These are phyloP conservation scores for Neurospora sp. DNA, from an alignment of 495 filamentous ascomycete genomes.

Conservation along the genomic window DNA sequence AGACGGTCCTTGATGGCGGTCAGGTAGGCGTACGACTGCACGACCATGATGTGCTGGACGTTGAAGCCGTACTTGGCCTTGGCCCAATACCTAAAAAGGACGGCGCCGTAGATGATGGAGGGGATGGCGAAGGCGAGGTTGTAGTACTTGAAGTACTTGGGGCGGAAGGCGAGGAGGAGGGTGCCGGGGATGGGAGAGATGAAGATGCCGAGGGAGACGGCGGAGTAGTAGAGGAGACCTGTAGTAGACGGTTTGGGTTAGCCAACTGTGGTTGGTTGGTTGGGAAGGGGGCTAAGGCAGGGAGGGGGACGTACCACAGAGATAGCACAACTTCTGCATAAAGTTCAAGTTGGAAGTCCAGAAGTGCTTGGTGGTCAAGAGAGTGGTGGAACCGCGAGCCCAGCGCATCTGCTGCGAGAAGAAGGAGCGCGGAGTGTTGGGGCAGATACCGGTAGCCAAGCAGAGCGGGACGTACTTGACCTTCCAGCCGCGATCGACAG, in stretches of 20 bases:
- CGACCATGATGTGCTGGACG: slow-evolving; percentile 26
- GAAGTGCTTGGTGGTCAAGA: slow-evolving; percentile 22
- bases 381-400: slow-evolving; percentile 22
- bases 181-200: slow-evolving; percentile 24
- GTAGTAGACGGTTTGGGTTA: neutral
- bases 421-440: slow-evolving; percentile 24
- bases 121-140: slow-evolving; percentile 25
- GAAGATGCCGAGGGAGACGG: slow-evolving; percentile 25
- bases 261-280: neutral
- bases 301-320: slow-evolving; percentile 12
- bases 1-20: slow-evolving; percentile 25
- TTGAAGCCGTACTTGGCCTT: slow-evolving; percentile 25
- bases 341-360: slow-evolving; percentile 20
- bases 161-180: slow-evolving; percentile 18
- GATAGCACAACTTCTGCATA: slow-evolving; percentile 24
- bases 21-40: slow-evolving; percentile 25
- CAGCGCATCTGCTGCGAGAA: slow-evolving; percentile 28
- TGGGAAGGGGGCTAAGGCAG: neutral
- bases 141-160: slow-evolving; percentile 26
- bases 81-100: slow-evolving; percentile 22
- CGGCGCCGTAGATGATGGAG: slow-evolving; percentile 20
- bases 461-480: slow-evolving; percentile 25
- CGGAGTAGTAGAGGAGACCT: slow-evolving; percentile 26
- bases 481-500: slow-evolving; percentile 25
- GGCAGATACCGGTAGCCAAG: slow-evolving; percentile 24